Conservation (phyloP, 441 rosid genomes). For the Populus hybrid region DNA sequence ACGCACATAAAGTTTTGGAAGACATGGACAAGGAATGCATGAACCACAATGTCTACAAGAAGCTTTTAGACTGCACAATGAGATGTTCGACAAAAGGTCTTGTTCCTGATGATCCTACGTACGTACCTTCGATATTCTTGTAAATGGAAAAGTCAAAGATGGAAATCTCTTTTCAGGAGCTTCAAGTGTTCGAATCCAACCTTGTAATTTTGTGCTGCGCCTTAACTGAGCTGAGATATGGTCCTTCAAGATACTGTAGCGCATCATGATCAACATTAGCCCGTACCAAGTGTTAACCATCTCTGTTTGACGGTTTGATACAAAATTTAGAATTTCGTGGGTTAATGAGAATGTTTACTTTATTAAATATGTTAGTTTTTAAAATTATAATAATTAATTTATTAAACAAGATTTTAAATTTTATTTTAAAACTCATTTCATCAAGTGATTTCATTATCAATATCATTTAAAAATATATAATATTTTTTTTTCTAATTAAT, state of each 20-base stretch:
- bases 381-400: too few species aligned
- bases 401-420: too few species aligned
- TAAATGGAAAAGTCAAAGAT: slow-evolving; percentile 36
- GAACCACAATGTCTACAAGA: slow-evolving; percentile 41
- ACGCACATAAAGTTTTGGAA: slow-evolving; percentile 50
- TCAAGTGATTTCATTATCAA: too few species aligned
- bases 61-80: slow-evolving; percentile 65
- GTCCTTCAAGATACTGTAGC: background rate
- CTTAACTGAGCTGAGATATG: background rate
- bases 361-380: too few species aligned
- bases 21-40: slow-evolving; percentile 51
- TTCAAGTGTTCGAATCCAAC: slow-evolving; percentile 15
- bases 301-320: too few species aligned
- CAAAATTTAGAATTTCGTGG: background rate
- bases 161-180: slow-evolving; percentile 25
- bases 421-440: too few species aligned
- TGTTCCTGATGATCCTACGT: slow-evolving; percentile 42
- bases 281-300: background rate
- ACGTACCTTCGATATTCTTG: slow-evolving; percentile 57
- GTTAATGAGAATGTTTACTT: too few species aligned
- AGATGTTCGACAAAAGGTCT: slow-evolving; percentile 79
- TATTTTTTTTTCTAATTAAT: too few species aligned
- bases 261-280: background rate
- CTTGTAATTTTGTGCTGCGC: too few species aligned
- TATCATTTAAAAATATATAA: too few species aligned